Percentiles rank a stretch among this genome's conserved stretches.
These are phyloP conservation scores for Aspergillus olivimuriae DNA, from an alignment of 495 filamentous ascomycete species.

Conservation along the genomic window DNA sequence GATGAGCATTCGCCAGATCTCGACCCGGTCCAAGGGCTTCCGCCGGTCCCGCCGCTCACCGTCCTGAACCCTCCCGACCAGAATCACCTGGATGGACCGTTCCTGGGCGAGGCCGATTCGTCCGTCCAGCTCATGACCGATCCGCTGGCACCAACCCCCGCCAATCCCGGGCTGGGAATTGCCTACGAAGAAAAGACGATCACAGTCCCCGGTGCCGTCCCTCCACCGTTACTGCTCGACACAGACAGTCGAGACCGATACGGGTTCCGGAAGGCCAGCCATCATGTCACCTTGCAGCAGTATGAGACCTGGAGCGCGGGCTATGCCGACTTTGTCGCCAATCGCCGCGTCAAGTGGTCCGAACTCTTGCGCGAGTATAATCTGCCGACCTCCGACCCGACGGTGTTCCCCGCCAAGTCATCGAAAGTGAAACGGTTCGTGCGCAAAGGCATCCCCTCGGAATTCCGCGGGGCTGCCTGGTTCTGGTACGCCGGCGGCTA, in stretches of 20 bases:
- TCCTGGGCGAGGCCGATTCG: slow-evolving; percentile 5
- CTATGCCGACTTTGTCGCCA: slow-evolving; percentile 63
- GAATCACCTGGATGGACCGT: slow-evolving; percentile 6
- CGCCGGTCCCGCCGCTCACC: slow-evolving; percentile 22
- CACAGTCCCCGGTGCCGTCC: slow-evolving; percentile 36
- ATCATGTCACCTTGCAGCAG: slow-evolving; percentile 66
- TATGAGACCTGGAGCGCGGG: slow-evolving; percentile 75
- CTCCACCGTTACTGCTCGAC: slow-evolving; percentile 26
- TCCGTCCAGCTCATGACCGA: slow-evolving; percentile 5
- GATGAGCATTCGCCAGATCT: slow-evolving; percentile 14
- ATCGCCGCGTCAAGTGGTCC: slow-evolving; percentile 75
- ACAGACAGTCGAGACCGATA: slow-evolving; percentile 64
- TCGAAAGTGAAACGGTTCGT: slow-evolving; percentile 82
- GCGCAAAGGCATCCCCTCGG: slow-evolving; percentile 91
- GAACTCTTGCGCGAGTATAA: slow-evolving; percentile 69
- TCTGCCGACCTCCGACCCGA: slow-evolving; percentile 63
- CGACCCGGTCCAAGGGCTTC: slow-evolving; percentile 18
- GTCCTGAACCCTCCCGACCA: slow-evolving; percentile 14
- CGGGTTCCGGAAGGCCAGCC: slow-evolving; percentile 84
- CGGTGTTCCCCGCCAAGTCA: slow-evolving; percentile 71
- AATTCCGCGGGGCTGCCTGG: slow-evolving; percentile 91
- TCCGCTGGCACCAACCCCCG: slow-evolving; percentile 18
- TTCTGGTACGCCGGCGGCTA: slow-evolving; percentile 96
- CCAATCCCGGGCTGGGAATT: slow-evolving; percentile 12
- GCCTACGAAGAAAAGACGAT: slow-evolving; percentile 34